These are phyloP conservation scores for Pseudohyphozyma bogoriensis DNA, from an alignment of 768 basidiomycete genomes.

Conservation along the genomic window DNA sequence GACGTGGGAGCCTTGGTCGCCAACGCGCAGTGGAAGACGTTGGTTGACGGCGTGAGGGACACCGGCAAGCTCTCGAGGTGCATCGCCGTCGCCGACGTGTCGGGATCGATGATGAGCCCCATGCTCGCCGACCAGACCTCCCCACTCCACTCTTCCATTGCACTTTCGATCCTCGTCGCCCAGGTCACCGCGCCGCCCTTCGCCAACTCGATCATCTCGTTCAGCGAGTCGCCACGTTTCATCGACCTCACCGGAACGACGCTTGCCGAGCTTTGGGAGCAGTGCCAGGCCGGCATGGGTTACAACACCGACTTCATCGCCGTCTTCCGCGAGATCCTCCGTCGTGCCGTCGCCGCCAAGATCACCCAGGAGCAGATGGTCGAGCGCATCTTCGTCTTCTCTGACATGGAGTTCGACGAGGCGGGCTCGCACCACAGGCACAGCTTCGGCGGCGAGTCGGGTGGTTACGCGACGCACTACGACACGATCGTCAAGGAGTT, in stretches of 20 bases:
- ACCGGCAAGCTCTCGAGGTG: constrained; percentile 52
- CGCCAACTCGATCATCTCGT: constrained; percentile 57
- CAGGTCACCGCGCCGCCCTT: constrained; percentile 57
- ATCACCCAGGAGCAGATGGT: constrained; percentile 63
- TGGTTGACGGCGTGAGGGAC: constrained; percentile 49
- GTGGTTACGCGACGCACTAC: constrained; percentile 46
- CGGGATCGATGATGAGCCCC: constrained; percentile 56
- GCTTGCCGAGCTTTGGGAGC: constrained; percentile 24
- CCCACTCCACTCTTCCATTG: constrained; percentile 55
- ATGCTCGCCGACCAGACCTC: constrained; percentile 9
- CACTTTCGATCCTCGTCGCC: constrained; percentile 58
- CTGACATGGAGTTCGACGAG: constrained; percentile 69
- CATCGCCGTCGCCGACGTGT: constrained; percentile 63
- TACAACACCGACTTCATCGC: constrained; percentile 53
- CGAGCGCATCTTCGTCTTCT: constrained; percentile 63
- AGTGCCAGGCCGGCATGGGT: constrained; percentile 43
- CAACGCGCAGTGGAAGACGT: constrained; percentile 58
- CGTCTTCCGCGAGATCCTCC: constrained; percentile 56
- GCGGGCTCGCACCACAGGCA: constrained; percentile 8
- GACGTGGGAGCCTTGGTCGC: constrained; percentile 44
- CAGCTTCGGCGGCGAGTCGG: background rate
- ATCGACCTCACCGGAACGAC: constrained; percentile 42
- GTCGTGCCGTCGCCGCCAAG: constrained; percentile 49
- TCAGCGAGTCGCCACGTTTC: constrained; percentile 48
- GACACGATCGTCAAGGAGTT: constrained; percentile 51